Conservation (phyloP, 2,329 filamentous ascomycete species). For the Neopestalotiopsis sp. region DNA sequence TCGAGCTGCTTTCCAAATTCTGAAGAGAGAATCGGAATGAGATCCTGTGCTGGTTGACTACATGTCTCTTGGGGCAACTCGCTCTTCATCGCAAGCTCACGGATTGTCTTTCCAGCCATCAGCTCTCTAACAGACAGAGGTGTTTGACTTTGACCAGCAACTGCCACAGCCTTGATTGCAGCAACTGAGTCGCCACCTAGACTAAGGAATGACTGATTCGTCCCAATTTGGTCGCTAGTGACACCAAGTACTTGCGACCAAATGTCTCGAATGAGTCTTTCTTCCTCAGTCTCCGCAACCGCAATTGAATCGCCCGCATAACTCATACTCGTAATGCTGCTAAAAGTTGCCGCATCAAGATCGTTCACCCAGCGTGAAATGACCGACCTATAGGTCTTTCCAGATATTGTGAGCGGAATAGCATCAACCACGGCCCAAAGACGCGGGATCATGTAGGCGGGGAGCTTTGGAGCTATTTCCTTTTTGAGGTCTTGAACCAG, state of each 20-base stretch:
- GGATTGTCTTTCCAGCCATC: conserved; percentile 15
- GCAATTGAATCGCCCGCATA: not conserved
- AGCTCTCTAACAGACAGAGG: conserved; percentile 14
- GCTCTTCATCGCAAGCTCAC: conserved; percentile 1
- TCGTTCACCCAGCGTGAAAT: conserved; percentile 19
- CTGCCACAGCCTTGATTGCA: conserved; percentile 15
- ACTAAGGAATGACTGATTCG: conserved; percentile 14
- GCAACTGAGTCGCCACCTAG: conserved; percentile 20
- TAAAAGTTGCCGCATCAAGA: conserved; percentile 16
- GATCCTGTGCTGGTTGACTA: not conserved
- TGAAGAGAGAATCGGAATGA: not conserved
- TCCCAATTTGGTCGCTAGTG: not conserved
- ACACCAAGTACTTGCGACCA: conserved; percentile 16
- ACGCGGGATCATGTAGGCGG: conserved; percentile 24
- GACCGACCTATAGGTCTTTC: conserved; percentile 22
- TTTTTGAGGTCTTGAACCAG: not conserved
- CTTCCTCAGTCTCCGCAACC: not conserved
- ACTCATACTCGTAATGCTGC: not conserved
- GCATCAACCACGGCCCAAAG: conserved; percentile 15
- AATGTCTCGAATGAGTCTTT: conserved; percentile 12
- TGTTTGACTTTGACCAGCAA: not conserved
- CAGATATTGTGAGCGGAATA: conserved; percentile 23
- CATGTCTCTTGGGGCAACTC: not conserved
- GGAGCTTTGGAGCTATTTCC: conserved; percentile 15
- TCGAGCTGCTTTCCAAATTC: conserved; percentile 1